A percentile compares a stretch with the other conserved stretches of the same genome.
phyloP scores from a whole-genome alignment of 2,329 filamentous ascomycete species.

The Alternaria longipes region DNA sequence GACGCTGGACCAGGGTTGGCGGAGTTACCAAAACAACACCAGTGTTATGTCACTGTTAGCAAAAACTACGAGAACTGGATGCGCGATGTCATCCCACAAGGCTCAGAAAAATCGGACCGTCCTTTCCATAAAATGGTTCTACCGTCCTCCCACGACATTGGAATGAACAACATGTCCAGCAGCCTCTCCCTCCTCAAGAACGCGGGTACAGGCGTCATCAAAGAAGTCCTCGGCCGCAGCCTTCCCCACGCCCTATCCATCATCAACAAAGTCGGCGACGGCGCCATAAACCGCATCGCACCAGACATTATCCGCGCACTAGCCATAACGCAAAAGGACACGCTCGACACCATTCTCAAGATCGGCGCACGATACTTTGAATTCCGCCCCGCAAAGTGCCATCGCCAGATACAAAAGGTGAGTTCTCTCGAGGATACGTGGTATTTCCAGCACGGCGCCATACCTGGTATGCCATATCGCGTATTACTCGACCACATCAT shows the following conservation, averaged over 20 bases:
- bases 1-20: conserved; percentile 57
- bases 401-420: conserved; percentile 51
- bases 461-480: conserved; percentile 61
- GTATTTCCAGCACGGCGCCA: conserved; percentile 63
- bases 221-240: conserved; percentile 40
- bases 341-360: conserved; percentile 55
- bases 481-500: conserved; percentile 55
- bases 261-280: conserved; percentile 41
- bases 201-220: conserved; percentile 43
- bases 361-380: conserved; percentile 63
- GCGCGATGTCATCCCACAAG: conserved; percentile 53
- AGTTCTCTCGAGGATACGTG: conserved; percentile 55
- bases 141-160: conserved; percentile 59
- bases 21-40: conserved; percentile 57
- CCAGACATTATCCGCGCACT: conserved; percentile 59
- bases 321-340: conserved; percentile 63
- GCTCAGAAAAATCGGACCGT: conserved; percentile 51
- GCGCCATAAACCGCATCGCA: conserved; percentile 41
- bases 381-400: conserved; percentile 61
- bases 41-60: conserved; percentile 56
- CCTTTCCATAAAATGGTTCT: conserved; percentile 58
- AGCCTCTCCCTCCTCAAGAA: conserved; percentile 53
- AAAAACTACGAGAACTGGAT: conserved; percentile 58
- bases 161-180: conserved; percentile 63
- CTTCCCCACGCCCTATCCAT: conserved; percentile 36